These are phyloP conservation scores for Colletotrichum orchidophilum DNA, from an alignment of 2,329 filamentous ascomycete genomes.

Conservation along the genomic window DNA sequence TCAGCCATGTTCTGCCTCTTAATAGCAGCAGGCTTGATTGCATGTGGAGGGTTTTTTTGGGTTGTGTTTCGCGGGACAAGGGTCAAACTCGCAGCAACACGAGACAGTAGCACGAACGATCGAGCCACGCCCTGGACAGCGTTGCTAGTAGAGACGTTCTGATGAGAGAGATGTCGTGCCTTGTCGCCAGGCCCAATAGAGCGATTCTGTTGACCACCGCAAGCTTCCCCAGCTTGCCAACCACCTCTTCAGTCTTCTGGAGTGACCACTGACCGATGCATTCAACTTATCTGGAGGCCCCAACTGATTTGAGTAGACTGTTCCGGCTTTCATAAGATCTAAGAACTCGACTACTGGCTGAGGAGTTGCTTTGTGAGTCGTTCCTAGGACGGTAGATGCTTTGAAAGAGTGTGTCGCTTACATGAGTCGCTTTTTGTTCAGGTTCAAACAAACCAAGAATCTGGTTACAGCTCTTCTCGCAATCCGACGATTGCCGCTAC, in stretches of 20 bases:
- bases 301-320: neutral
- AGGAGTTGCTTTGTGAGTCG: neutral
- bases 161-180: slow-evolving; percentile 17
- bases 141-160: slow-evolving; percentile 30
- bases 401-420: neutral
- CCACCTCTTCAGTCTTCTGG: neutral
- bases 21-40: slow-evolving; percentile 21
- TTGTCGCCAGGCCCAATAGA: slow-evolving; percentile 34
- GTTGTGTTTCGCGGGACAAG: slow-evolving; percentile 20
- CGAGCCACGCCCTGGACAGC: slow-evolving; percentile 8
- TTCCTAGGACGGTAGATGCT: neutral
- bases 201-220: slow-evolving; percentile 27
- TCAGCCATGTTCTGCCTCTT: slow-evolving; percentile 9
- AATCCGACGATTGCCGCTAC: neutral
- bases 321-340: neutral
- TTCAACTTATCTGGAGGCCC: neutral
- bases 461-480: neutral
- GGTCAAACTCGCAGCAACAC: slow-evolving; percentile 33
- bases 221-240: slow-evolving; percentile 6
- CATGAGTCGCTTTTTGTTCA: neutral
- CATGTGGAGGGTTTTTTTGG: slow-evolving; percentile 6
- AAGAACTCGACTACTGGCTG: neutral
- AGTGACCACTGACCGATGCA: slow-evolving; percentile 6
- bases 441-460: neutral
- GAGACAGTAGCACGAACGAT: slow-evolving; percentile 17